Evolutionary conservation across 768 basidiomycete genomes (phyloP).

Genomic region (Mycena latifolia): DNA sequence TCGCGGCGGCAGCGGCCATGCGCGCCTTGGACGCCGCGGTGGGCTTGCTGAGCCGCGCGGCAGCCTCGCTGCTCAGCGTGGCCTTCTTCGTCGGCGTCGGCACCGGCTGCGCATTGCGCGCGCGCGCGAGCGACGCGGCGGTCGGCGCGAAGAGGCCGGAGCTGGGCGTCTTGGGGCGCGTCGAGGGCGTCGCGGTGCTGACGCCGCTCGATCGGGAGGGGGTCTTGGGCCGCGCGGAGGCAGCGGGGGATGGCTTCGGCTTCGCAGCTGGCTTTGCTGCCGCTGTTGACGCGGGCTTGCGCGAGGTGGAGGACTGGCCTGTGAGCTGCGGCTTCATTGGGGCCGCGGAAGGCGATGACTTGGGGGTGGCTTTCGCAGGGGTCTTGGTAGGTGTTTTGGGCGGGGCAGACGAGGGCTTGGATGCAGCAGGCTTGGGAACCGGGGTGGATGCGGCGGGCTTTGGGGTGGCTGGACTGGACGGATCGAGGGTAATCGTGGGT

Average conservation of each 20-base stretch:
- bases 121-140: constrained; percentile 81
- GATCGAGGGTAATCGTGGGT: constrained; percentile 36
- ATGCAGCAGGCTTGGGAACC: constrained; percentile 41
- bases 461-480: constrained; percentile 41
- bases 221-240: constrained; percentile 42
- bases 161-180: constrained; percentile 72
- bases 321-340: constrained; percentile 49
- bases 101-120: constrained; percentile 65
- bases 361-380: constrained; percentile 29
- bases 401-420: constrained; percentile 38
- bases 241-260: constrained; percentile 8
- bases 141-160: constrained; percentile 85
- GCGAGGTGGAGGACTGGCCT: constrained; percentile 46
- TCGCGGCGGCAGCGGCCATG: constrained; percentile 47
- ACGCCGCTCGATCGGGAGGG: constrained; percentile 47
- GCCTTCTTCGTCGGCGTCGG: constrained; percentile 67
- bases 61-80: constrained; percentile 63
- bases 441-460: constrained; percentile 32
- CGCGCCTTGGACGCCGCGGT: constrained; percentile 81
- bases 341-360: constrained; percentile 34
- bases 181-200: constrained; percentile 47
- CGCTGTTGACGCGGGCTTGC: constrained; percentile 32
- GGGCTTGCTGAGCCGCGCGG: constrained; percentile 84
- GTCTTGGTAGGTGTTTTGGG: constrained; percentile 35
- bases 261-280: neutral